Base-by-base conservation (phyloP, 2,329 filamentous ascomycete species). In the Chaetomium strumarium region DNA sequence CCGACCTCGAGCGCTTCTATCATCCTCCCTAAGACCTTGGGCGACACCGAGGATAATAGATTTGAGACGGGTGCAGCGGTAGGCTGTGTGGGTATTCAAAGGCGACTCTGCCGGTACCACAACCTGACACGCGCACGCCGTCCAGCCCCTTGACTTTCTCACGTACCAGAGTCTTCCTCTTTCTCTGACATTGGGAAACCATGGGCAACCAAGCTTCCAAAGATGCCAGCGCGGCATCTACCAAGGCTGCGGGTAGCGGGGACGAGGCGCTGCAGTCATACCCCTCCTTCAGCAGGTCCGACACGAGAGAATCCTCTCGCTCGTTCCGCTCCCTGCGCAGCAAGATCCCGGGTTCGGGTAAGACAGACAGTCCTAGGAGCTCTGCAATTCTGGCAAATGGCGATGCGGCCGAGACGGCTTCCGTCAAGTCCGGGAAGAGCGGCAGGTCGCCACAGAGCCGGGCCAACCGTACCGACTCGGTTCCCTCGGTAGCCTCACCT, bases 251-350 rank as follows among this genome's bases (percentile, higher is more conserved):
- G 47, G 67, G 70, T 54, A 72, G 73, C 53, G 74, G 72, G 38
- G 70, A 71, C 58, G 82, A 87, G 36, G 76, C 80, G 56, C 75
- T 96, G 54, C 86, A 90, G 69, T 88, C 89, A 30, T 95, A 93
- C 69, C 92, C 91, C 29, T 96, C 92, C 29, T 92, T 97, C 68
- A 88, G 85, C 72, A 86, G 87, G 67, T 90, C 90, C 52, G 92
- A 97, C 67, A 97, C 92, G 29, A 92, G 91, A 68, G 91, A 96
- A 60, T 96, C 90, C 7, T 83, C 86, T 31, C 86, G 90, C 59
- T 96, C 91, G 5, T 84, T 96, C 69, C 83, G 88, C 61, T 86
- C 84, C 37, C 80, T 97, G 61, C 81, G 89, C 55, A 95, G 90
- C 57, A 96, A 96, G 72, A 96, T 96, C 55, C 90, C 88, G 2